Evolutionary conservation across 2,329 filamentous ascomycete genomes (phyloP), one percentile per base, ranked within the genome.

Genomic region (Aspergillus quadrilineatus): DNA sequence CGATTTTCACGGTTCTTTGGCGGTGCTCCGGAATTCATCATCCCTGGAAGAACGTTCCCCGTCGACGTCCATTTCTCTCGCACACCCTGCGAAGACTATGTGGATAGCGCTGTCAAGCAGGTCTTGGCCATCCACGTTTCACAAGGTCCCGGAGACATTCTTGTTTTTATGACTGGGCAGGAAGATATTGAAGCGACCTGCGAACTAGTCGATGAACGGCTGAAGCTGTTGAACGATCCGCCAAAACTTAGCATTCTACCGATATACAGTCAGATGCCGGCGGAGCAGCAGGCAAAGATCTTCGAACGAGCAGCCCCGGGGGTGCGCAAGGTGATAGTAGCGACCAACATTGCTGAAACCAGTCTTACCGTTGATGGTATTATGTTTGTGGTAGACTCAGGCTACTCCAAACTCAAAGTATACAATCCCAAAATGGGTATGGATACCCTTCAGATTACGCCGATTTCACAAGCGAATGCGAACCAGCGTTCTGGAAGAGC

Each of bases 341-440:
- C 95, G 1, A 99, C 94, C 32, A 99, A 99, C 68, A 99, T 99
- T 73, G 94, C 94, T 1, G 94, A 99, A 74, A 99, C 94, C 0
- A 96, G 92, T 80, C 80, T 99, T 77, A 99, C 94, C 0, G 94
- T 99, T 5, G 94, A 99, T 69, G 94, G 94, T 63, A 99, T 99
- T 75, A 97, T 97, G 88, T 99, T 96, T 67, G 94, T 99, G 22
- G 94, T 99, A 4, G 94, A 99, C 72, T 87, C 90, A 1, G 94
- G 94, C 0, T 99, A 93, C 73, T 96, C 92, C 1, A 99, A 99
- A 73, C 84, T 97, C 70, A 99, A 99, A 72, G 94, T 99, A 4
- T 99, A 97, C 76, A 99, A 99, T 67, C 92, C 94, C 5, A 89
- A 92, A 52, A 97, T 99, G 91, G 94, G 94, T 56, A 99, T 99